These are phyloP conservation scores for Chenopodium quinoa DNA, from an alignment of 148 eudicot genomes.

Conservation along the genomic window DNA sequence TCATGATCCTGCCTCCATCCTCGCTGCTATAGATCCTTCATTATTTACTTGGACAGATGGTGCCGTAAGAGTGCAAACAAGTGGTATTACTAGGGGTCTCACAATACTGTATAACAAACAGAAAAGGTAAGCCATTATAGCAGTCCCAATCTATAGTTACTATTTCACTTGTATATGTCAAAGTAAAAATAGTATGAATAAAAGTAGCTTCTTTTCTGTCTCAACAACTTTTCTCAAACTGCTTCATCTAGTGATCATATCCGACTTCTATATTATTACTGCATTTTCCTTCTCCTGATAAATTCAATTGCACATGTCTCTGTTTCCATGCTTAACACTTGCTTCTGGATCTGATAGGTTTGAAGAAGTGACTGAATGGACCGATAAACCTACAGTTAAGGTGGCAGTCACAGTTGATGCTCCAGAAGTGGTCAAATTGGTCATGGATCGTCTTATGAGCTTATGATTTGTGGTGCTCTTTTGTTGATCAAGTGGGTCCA, in stretches of 20 bases:
- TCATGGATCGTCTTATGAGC: slow-evolving; percentile 76
- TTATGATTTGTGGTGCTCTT: slow-evolving; percentile 26
- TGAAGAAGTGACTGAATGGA: slow-evolving; percentile 80
- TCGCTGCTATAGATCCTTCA: slow-evolving; percentile 90
- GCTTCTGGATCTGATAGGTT: slow-evolving; percentile 40
- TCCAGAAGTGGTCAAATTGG: slow-evolving; percentile 60
- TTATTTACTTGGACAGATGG: slow-evolving; percentile 82
- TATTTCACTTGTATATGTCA: neutral
- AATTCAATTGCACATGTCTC: neutral
- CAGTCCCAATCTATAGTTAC: neutral
- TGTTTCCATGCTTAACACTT: neutral
- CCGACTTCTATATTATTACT: no score
- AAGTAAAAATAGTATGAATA: neutral
- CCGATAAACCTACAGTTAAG: slow-evolving; percentile 74
- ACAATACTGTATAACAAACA: slow-evolving; percentile 78
- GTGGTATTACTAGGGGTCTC: slow-evolving; percentile 82
- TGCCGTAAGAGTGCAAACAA: slow-evolving; percentile 76
- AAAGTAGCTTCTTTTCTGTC: neutral
- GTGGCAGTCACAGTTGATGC: slow-evolving; percentile 98
- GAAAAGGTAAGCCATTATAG: slow-evolving; percentile 50
- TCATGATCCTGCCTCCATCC: slow-evolving; percentile 83
- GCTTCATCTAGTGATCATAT: no score
- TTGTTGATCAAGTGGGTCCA: neutral
- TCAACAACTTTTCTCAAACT: neutral
- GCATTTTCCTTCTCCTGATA: no score